phyloP scores from a whole-genome alignment of 2,329 filamentous ascomycete species.

The Didymella glomerata region DNA sequence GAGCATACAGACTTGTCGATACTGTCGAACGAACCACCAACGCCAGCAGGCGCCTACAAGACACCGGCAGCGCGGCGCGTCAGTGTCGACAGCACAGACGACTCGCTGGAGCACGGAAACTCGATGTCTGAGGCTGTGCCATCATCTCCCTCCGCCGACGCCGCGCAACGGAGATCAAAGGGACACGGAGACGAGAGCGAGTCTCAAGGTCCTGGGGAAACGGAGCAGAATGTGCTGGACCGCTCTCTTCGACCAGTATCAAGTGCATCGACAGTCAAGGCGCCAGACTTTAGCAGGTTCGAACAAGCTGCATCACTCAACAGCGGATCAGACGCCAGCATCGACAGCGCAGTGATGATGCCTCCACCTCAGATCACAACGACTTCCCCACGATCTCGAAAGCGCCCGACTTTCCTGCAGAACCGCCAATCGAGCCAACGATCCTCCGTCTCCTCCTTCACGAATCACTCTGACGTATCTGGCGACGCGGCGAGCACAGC shows the following conservation, averaged over 20 bases:
- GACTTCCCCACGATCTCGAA: slow-evolving; percentile 42
- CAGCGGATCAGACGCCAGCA: slow-evolving; percentile 41
- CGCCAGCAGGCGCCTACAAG: slow-evolving; percentile 55
- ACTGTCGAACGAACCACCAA: slow-evolving; percentile 46
- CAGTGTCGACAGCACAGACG: slow-evolving; percentile 33
- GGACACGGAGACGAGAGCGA: slow-evolving; percentile 8
- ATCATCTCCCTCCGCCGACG: slow-evolving; percentile 56
- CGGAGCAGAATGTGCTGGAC: slow-evolving; percentile 32
- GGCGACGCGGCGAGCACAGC: slow-evolving; percentile 75
- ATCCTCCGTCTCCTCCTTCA: slow-evolving; percentile 65
- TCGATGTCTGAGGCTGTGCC: slow-evolving; percentile 47
- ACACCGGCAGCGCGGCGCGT: slow-evolving; percentile 47
- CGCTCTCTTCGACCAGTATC: slow-evolving; percentile 46
- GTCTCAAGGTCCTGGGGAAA: slow-evolving; percentile 3
- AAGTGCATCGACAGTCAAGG: slow-evolving; percentile 52
- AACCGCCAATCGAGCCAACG: slow-evolving; percentile 65
- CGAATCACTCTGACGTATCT: slow-evolving; percentile 62
- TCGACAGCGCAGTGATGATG: slow-evolving; percentile 36
- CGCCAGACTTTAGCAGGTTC: slow-evolving; percentile 43
- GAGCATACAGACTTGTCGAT: slow-evolving; percentile 39
- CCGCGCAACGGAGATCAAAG: slow-evolving; percentile 44
- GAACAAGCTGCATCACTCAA: slow-evolving; percentile 44
- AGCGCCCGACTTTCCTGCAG: slow-evolving; percentile 64
- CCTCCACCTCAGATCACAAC: slow-evolving; percentile 33
- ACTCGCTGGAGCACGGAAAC: slow-evolving; percentile 38